Evolutionary conservation across 805 yeast species (phyloP).

Genomic region (Phaffomyces antillensis): DNA sequence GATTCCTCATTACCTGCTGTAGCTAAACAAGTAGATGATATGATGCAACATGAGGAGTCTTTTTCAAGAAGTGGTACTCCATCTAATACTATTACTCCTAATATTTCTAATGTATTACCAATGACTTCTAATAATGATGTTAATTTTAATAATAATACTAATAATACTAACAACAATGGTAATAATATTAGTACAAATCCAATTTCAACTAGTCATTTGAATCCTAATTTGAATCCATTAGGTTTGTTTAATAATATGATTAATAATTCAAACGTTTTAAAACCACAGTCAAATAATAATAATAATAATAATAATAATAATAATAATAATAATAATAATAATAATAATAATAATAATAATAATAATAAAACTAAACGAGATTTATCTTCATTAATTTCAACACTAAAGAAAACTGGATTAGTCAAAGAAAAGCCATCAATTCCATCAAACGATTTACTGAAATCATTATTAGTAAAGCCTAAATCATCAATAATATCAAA

Average conservation of each 20-base stretch:
- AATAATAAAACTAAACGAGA: slow-evolving; percentile 6
- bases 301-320: not conserved
- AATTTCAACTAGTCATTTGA: not conserved
- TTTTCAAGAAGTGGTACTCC: slow-evolving; percentile 22
- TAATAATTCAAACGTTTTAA: slow-evolving; percentile 2
- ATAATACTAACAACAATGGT: not conserved
- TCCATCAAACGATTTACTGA: slow-evolving; percentile 8
- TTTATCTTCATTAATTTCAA: slow-evolving; percentile 13
- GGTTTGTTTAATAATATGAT: slow-evolving; percentile 15
- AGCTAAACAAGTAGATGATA: slow-evolving; percentile 31
- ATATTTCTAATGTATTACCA: slow-evolving; percentile 1
- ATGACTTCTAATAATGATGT: not conserved
- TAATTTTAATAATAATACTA: not conserved
- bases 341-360: no score
- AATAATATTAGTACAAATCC: slow-evolving; percentile 1
- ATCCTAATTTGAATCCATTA: slow-evolving; percentile 8
- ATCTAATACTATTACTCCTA: not conserved
- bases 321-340: not conserved
- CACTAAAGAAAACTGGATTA: slow-evolving; percentile 16
- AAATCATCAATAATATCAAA: not conserved
- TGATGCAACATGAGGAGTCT: slow-evolving; percentile 32
- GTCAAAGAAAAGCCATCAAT: slow-evolving; percentile 8
- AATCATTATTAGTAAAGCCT: slow-evolving; percentile 4
- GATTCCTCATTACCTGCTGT: slow-evolving; percentile 25
- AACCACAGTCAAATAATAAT: slow-evolving; percentile 6